Evolutionary conservation across 1,284 basidiomycete species (phyloP).

Genomic region (Moniliophthora roreri): DNA sequence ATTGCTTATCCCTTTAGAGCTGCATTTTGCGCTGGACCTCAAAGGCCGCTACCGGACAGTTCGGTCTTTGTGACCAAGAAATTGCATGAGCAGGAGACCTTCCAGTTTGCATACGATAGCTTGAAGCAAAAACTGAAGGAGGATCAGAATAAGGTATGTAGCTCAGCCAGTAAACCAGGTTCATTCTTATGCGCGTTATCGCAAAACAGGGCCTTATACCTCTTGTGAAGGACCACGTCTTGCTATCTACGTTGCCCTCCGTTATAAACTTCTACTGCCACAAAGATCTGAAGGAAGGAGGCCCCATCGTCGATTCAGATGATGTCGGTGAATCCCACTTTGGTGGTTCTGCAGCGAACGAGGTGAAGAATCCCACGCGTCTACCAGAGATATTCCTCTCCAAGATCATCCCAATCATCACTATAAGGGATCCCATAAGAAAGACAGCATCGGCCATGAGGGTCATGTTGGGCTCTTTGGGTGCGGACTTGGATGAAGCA

Average conservation of each 20-base stretch:
- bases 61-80: neutral
- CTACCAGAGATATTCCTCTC: conserved; percentile 7
- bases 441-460: neutral
- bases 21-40: neutral
- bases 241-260: neutral
- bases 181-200: neutral
- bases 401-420: conserved; percentile 5
- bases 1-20: conserved; percentile 1
- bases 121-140: neutral
- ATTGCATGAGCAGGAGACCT: neutral
- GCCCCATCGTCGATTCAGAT: neutral
- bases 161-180: neutral
- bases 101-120: neutral
- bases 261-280: neutral
- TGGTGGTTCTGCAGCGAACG: neutral
- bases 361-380: neutral
- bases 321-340: neutral
- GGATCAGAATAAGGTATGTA: neutral
- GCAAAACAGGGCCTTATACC: neutral
- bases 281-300: neutral
- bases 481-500: neutral
- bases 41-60: neutral
- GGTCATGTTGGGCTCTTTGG: conserved; percentile 1
- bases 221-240: conserved; percentile 6
- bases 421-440: conserved; percentile 7